A percentile compares a stretch with the other conserved stretches of the same genome.
phyloP scores from a whole-genome alignment of 345 rosid species.

The Aethionema arabicum region DNA sequence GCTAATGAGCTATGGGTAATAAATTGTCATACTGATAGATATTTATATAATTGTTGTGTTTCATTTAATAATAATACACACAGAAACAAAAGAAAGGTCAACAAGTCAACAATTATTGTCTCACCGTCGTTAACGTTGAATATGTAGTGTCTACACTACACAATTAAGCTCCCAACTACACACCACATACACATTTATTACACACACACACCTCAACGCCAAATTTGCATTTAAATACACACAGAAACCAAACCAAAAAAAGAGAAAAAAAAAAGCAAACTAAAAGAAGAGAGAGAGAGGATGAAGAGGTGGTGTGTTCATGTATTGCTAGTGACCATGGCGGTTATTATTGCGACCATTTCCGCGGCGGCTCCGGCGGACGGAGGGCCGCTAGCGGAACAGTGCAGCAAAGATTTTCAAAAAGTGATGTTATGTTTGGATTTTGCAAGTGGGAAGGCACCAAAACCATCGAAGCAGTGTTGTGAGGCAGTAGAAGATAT shows the following conservation, averaged over 20 bases:
- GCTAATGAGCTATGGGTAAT: too few relatives aligned
- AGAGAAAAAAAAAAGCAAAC: background rate
- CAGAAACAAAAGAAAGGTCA: conserved; percentile 23
- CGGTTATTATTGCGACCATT: conserved; percentile 18
- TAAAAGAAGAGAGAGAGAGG: background rate
- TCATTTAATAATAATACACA: too few relatives aligned
- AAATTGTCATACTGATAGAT: too few relatives aligned
- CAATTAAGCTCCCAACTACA: conserved; percentile 39
- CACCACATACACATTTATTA: conserved; percentile 30
- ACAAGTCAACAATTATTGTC: background rate
- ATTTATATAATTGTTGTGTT: too few relatives aligned
- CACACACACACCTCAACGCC: conserved; percentile 25
- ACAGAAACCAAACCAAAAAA: background rate
- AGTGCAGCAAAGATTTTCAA: conserved; percentile 49
- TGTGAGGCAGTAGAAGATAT: conserved; percentile 54
- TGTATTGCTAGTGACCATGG: conserved; percentile 28
- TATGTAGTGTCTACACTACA: conserved; percentile 29
- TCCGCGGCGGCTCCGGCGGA: conserved; percentile 23
- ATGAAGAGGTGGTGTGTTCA: conserved; percentile 23
- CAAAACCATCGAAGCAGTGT: conserved; percentile 58
- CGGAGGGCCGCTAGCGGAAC: conserved; percentile 10
- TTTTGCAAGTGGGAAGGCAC: conserved; percentile 62
- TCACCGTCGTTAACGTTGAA: conserved; percentile 16
- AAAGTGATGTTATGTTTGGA: conserved; percentile 63
- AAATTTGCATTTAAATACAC: conserved; percentile 33